phyloP scores from a whole-genome alignment of 176 grass and related monocot species.

The Phoenix roebelenii region DNA sequence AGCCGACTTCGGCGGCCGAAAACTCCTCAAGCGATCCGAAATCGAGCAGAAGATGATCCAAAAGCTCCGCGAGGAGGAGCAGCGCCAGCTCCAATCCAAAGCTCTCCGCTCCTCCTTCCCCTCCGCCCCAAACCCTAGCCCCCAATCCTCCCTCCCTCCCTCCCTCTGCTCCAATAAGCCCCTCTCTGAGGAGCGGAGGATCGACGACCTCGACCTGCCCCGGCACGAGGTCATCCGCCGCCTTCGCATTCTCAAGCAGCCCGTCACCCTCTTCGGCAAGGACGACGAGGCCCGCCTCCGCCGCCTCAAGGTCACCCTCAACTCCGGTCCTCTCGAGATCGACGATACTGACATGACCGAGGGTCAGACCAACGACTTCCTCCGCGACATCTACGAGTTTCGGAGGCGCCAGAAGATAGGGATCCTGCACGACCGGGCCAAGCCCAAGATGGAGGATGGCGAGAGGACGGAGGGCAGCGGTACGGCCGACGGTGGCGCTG shows the following conservation, averaged over 20 bases:
- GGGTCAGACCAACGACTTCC: conserved; percentile 81
- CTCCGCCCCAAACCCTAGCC: not conserved
- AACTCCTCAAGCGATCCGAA: conserved; percentile 44
- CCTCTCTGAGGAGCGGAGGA: not conserved
- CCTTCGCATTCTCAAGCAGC: conserved; percentile 54
- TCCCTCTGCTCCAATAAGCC: conserved; percentile 3
- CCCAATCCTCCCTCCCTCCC: not conserved
- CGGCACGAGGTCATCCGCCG: conserved; percentile 54
- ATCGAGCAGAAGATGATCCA: conserved; percentile 46
- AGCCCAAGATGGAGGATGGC: conserved; percentile 18
- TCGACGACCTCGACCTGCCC: conserved; percentile 16
- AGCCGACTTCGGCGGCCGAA: conserved; percentile 48
- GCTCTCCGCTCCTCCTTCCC: conserved; percentile 9
- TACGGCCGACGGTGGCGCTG: too few species aligned
- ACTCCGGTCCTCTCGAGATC: conserved; percentile 30
- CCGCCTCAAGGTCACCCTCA: conserved; percentile 33
- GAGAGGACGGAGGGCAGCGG: conserved; percentile 13
- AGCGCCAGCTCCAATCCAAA: conserved; percentile 29
- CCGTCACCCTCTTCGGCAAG: conserved; percentile 57
- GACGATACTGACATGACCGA: conserved; percentile 52
- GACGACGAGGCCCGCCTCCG: conserved; percentile 38
- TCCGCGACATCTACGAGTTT: conserved; percentile 51
- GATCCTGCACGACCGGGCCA: not conserved
- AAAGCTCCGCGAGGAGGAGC: conserved; percentile 32
- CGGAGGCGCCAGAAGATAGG: conserved; percentile 25